phyloP scores from a whole-genome alignment of 23 red algal species.

The Agarophyton chilense region DNA sequence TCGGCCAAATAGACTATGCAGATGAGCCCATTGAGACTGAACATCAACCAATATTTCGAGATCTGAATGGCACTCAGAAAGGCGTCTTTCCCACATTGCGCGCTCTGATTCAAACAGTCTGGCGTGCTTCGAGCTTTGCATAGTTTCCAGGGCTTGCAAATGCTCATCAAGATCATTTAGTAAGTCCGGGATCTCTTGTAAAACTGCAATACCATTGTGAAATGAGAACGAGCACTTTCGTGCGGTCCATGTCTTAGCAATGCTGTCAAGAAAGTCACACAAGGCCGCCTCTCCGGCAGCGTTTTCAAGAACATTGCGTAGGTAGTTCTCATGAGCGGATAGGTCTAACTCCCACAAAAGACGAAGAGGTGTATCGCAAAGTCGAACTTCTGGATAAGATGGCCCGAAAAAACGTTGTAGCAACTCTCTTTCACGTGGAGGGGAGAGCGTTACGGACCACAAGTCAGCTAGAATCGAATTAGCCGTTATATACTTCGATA shows the following conservation, averaged over 20 bases:
- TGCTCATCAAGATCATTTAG: constrained; percentile 66
- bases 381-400: constrained; percentile 26
- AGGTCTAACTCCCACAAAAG: constrained; percentile 47
- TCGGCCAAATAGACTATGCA: constrained; percentile 48
- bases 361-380: constrained; percentile 9
- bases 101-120: constrained; percentile 68
- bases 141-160: constrained; percentile 63
- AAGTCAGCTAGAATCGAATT: constrained; percentile 4
- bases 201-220: constrained; percentile 24
- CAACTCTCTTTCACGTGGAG: constrained; percentile 51
- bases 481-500: background rate
- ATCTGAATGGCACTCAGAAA: constrained; percentile 43
- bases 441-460: constrained; percentile 31
- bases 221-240: constrained; percentile 37
- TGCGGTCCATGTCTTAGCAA: constrained; percentile 37
- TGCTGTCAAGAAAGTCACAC: constrained; percentile 33
- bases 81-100: constrained; percentile 50
- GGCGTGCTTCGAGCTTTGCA: constrained; percentile 56
- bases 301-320: constrained; percentile 46
- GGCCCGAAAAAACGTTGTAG: constrained; percentile 46
- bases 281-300: constrained; percentile 48
- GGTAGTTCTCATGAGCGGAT: constrained; percentile 14
- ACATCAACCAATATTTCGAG: constrained; percentile 61
- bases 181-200: constrained; percentile 57
- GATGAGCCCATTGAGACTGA: constrained; percentile 71